phyloP scores from a whole-genome alignment of 1,284 basidiomycete species.

The Ceratobasidium sp. region DNA sequence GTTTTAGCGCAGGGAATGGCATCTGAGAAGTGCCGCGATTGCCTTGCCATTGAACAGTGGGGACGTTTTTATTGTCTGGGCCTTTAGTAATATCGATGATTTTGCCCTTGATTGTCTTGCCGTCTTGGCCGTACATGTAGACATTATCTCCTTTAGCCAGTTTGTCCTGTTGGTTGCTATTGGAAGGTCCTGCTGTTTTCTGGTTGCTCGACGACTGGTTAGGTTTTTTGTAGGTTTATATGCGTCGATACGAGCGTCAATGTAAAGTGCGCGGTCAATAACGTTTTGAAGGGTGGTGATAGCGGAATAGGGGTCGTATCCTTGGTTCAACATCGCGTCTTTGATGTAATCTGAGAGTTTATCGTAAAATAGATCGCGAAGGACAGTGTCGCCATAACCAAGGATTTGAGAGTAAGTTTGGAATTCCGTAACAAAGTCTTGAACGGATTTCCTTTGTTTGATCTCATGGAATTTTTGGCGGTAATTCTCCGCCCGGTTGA shows the following conservation, averaged over 20 bases:
- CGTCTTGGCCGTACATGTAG: background rate
- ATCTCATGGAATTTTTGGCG: background rate
- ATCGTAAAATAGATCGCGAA: conserved; percentile 9
- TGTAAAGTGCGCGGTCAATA: background rate
- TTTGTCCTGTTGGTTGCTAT: background rate
- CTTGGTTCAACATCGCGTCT: background rate
- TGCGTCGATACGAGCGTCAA: background rate
- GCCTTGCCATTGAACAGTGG: background rate
- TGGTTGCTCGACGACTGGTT: background rate
- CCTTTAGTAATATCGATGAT: background rate
- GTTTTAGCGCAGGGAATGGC: background rate
- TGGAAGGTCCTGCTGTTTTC: background rate
- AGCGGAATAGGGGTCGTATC: background rate
- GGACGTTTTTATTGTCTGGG: background rate
- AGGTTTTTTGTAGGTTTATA: background rate
- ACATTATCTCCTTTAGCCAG: too few species aligned
- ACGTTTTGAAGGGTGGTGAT: background rate
- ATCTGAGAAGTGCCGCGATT: background rate
- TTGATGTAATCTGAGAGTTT: background rate
- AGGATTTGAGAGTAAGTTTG: background rate
- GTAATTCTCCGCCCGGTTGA: background rate
- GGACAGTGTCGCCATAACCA: background rate
- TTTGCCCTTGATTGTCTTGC: background rate
- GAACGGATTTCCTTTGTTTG: conserved; percentile 4
- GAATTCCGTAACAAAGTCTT: background rate